Base-by-base conservation (phyloP, 169 alveolate genomes). In the Theileria parva region DNA sequence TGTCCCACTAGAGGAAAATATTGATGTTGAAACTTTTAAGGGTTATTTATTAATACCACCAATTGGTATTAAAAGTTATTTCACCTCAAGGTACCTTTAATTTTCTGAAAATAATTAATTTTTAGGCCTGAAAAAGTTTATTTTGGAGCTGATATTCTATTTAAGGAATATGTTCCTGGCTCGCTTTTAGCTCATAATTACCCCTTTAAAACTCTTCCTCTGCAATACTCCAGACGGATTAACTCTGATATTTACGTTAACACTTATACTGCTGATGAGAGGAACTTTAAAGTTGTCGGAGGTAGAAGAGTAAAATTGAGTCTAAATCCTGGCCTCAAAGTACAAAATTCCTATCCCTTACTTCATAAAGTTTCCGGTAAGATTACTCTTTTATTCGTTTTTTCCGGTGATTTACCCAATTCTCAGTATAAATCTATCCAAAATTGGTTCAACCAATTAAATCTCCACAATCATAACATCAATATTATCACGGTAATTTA, bases 361-460 rank as follows among this genome's bases (percentile, higher is more conserved):
- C 53, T 81, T 19, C 79, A 74, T 39, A 75, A 74, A 30, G 5
- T 81, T 19, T 53, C 55, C 13, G 88, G 88, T 3, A 74, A 51
- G 32, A 25, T n/a, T 19, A n/a, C 79, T 15, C 13, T 81, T 1
- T 63, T 81, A n/a, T 25, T 81, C n/a, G 28, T 74, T n/a, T 81
- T 81, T 61, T 69, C 85, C 66, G 88, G 88, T 30, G 80, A 81
- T 68, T 72, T 55, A 15, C 88, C 88, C 21, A 53, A 81, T 59
- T 39, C 84, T 0, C 39, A 30, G 48, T 19, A 81, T 76, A 19
- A 63, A 74, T 23, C 75, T 50, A 37, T 81, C 79, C 83, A 63
- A 65, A 28, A 12, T 23, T n/a, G 80, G 74, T 4, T 6, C 30
- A 57, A 8, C 15, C 66, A 6, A 57, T 1, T 57, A 5, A 13